Conservation (phyloP, 768 basidiomycete genomes). For the Daedalea quercina region DNA sequence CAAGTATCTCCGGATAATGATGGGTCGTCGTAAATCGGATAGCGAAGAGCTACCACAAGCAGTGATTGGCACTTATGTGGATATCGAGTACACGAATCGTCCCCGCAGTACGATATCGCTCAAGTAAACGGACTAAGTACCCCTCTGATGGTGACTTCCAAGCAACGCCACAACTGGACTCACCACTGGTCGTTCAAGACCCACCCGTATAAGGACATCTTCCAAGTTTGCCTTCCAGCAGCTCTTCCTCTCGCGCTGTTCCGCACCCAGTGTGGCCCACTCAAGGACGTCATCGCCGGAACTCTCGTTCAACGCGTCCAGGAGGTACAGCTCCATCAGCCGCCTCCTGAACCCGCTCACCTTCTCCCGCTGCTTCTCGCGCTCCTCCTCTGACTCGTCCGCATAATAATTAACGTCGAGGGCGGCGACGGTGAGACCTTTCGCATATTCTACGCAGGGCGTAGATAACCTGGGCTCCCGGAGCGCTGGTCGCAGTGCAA, state of each 20-base stretch:
- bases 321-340: slow-evolving; percentile 67
- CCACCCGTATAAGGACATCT: slow-evolving; percentile 63
- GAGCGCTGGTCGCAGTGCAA: slow-evolving; percentile 69
- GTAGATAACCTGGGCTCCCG: slow-evolving; percentile 66
- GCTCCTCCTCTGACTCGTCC: slow-evolving; percentile 18
- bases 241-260: slow-evolving; percentile 50
- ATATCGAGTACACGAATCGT: no score
- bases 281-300: slow-evolving; percentile 71
- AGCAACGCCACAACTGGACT: no score
- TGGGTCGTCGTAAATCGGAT: no score
- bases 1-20: no score
- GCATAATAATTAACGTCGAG: slow-evolving; percentile 25
- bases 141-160: no score
- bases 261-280: slow-evolving; percentile 60
- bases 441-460: slow-evolving; percentile 54
- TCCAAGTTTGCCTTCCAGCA: slow-evolving; percentile 79
- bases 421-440: slow-evolving; percentile 62
- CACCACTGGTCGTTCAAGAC: slow-evolving; percentile 57
- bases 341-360: slow-evolving; percentile 60
- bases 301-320: slow-evolving; percentile 71
- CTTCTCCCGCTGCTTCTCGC: slow-evolving; percentile 37
- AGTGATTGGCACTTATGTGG: no score
- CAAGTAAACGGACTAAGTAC: no score
- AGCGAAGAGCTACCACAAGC: no score
- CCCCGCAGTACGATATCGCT: no score